These are phyloP conservation scores for Pittosporum tobira DNA, from an alignment of 129 eudicot species.

Conservation along the genomic window DNA sequence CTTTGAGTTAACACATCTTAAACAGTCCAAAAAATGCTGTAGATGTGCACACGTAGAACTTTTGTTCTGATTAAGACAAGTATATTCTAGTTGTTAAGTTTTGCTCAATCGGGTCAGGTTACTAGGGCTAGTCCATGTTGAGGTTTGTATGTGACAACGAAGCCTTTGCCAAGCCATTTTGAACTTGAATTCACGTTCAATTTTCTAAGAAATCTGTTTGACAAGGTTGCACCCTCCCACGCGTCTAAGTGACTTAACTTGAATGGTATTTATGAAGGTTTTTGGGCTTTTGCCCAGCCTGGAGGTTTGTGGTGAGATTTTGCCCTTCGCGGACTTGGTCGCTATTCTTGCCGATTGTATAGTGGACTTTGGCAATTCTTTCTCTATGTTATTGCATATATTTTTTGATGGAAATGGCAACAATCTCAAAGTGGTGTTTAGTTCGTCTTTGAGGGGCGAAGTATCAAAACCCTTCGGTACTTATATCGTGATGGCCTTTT, in stretches of 20 bases:
- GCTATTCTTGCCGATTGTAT: constrained; percentile 46
- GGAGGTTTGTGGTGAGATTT: constrained; percentile 90
- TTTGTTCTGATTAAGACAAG: not conserved
- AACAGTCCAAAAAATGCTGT: too few species aligned
- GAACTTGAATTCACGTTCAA: constrained; percentile 10
- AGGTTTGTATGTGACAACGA: constrained; percentile 13
- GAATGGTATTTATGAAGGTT: constrained; percentile 79
- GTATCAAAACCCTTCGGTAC: constrained; percentile 65
- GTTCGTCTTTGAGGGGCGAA: constrained; percentile 81
- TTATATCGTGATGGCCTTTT: constrained; percentile 77
- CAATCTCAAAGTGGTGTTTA: constrained; percentile 69
- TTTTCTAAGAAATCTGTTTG: constrained; percentile 8
- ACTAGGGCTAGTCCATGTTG: not conserved
- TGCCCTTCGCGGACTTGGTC: constrained; percentile 79
- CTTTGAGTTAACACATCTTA: too few species aligned
- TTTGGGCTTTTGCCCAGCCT: constrained; percentile 50
- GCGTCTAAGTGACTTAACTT: constrained; percentile 47
- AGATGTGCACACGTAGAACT: not conserved
- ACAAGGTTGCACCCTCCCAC: constrained; percentile 22
- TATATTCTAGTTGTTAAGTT: not conserved
- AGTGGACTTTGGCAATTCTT: constrained; percentile 82
- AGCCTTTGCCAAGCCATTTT: constrained; percentile 15
- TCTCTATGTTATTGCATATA: constrained; percentile 59
- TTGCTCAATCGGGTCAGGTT: not conserved
- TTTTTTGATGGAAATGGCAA: constrained; percentile 70